Percentiles rank a stretch among this genome's conserved stretches.
These are phyloP conservation scores for Arthrobotrys iridis DNA, from an alignment of 2,329 filamentous ascomycete genomes.

Conservation along the genomic window DNA sequence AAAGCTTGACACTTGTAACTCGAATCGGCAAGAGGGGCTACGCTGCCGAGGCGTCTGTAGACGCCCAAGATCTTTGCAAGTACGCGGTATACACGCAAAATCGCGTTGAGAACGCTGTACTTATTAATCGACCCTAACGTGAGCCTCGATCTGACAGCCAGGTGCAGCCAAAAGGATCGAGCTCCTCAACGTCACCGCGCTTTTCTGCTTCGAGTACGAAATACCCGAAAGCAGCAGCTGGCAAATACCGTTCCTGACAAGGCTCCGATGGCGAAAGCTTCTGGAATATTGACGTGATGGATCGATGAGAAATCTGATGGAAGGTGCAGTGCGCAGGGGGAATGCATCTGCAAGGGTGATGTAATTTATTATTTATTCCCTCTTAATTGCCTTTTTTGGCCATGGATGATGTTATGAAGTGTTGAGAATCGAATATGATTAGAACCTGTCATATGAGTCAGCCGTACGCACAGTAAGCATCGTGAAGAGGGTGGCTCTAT, in stretches of 20 bases:
- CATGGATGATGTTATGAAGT: no score
- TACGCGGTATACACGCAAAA: background rate
- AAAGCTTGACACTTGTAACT: no score
- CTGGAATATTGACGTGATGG: conserved; percentile 34
- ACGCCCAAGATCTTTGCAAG: background rate
- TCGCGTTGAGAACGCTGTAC: conserved; percentile 31
- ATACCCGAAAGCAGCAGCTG: conserved; percentile 29
- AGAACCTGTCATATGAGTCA: conserved; percentile 3
- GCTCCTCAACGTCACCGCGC: conserved; percentile 2
- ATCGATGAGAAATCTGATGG: background rate
- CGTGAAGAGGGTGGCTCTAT: background rate
- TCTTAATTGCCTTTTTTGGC: no score
- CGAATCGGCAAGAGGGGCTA: background rate
- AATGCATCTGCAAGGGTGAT: conserved; percentile 16
- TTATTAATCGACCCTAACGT: background rate
- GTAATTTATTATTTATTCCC: background rate
- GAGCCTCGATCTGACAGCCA: background rate
- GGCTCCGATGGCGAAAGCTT: conserved; percentile 33
- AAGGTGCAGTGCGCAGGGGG: background rate
- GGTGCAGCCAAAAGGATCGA: background rate
- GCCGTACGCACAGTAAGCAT: background rate
- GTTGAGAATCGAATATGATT: no score
- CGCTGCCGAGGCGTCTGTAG: background rate
- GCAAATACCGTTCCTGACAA: conserved; percentile 16
- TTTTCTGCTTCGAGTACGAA: background rate